Percentiles rank a stretch among this genome's conserved stretches.
Conservation (phyloP, 2,329 filamentous ascomycete species). For the Aspergillus latus region DNA sequence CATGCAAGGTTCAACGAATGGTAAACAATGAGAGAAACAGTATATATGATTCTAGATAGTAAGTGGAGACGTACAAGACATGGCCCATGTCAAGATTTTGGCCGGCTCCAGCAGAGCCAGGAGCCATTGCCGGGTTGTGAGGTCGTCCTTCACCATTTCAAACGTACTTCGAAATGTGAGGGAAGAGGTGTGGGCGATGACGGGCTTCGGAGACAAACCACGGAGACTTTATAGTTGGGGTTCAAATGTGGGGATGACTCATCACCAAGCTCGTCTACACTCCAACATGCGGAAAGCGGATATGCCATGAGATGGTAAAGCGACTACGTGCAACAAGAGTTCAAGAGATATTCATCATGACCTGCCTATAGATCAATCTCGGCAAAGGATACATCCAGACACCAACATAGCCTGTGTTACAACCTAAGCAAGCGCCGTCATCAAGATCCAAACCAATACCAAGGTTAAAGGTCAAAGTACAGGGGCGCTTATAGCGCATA, state of each 20-base stretch:
- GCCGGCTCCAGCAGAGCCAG: slow-evolving; percentile 26
- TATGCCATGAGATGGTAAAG: too few relatives aligned
- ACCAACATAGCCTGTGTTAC: slow-evolving; percentile 15
- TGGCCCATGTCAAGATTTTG: slow-evolving; percentile 26
- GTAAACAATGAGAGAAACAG: not conserved
- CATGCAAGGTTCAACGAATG: not conserved
- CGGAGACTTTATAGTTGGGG: not conserved
- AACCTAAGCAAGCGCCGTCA: slow-evolving; percentile 19
- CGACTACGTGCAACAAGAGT: not conserved
- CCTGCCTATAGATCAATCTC: slow-evolving; percentile 15
- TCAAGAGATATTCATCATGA: slow-evolving; percentile 1
- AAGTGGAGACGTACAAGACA: slow-evolving; percentile 26
- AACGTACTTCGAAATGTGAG: not conserved
- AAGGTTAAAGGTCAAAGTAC: slow-evolving; percentile 15
- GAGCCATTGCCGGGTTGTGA: slow-evolving; percentile 20
- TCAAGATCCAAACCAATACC: slow-evolving; percentile 16
- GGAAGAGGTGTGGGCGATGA: not conserved
- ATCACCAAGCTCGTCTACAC: not conserved
- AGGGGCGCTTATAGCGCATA: not conserved
- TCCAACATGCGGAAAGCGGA: too few relatives aligned
- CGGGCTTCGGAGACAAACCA: not conserved
- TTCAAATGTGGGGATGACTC: slow-evolving; percentile 4
- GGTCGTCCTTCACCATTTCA: slow-evolving; percentile 7
- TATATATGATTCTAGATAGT: not conserved
- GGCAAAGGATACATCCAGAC: slow-evolving; percentile 9